Evolutionary conservation across 768 basidiomycete species (phyloP).

Genomic region (Mycena alexandri): DNA sequence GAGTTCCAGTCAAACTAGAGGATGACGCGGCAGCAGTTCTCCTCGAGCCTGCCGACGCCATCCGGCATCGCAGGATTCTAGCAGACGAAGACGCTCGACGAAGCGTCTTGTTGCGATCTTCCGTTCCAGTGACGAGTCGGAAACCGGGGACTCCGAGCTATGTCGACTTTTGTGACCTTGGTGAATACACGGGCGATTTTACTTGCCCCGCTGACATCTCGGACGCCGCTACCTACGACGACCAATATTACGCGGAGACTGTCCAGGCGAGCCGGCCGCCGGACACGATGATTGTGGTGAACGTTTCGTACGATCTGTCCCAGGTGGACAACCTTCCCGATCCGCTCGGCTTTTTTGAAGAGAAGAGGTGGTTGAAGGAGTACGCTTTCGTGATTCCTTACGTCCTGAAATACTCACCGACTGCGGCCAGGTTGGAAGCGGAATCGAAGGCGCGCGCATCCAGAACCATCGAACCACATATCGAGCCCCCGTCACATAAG

Average conservation of each 20-base stretch:
- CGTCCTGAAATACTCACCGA: background rate
- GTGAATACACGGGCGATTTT: conserved; percentile 16
- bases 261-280: conserved; percentile 11
- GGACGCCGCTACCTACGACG: conserved; percentile 1
- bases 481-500: no score
- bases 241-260: conserved; percentile 1
- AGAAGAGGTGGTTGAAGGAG: conserved; percentile 21
- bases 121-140: background rate
- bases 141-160: background rate
- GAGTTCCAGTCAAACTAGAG: conserved; percentile 22
- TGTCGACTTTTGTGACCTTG: conserved; percentile 24
- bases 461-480: no score
- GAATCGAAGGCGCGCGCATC: conserved; percentile 14
- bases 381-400: background rate
- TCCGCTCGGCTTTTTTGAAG: conserved; percentile 27
- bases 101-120: background rate
- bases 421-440: conserved; percentile 3
- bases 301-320: conserved; percentile 26
- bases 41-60: conserved; percentile 12
- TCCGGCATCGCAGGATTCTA: conserved; percentile 22
- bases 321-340: conserved; percentile 16
- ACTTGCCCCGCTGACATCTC: conserved; percentile 6
- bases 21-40: conserved; percentile 17
- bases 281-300: conserved; percentile 23
- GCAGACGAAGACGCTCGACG: conserved; percentile 17